Conservation (phyloP, 179 eudicot species). For the Camellia oleifera region DNA sequence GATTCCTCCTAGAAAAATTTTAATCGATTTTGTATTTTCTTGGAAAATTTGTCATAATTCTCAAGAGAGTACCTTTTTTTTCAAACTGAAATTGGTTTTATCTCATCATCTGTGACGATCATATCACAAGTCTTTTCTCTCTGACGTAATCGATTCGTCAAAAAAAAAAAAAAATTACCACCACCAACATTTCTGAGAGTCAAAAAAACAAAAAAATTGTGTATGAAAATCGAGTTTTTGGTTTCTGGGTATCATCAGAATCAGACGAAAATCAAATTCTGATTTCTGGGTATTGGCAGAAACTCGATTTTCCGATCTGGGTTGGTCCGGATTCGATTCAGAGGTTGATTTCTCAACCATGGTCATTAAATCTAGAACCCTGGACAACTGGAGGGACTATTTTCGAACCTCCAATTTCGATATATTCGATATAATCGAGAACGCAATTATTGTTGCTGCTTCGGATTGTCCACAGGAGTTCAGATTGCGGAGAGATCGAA, state of each 20-base stretch:
- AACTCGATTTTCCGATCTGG: no score
- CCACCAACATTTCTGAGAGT: neutral
- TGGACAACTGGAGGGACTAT: conserved; percentile 74
- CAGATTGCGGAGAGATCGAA: conserved; percentile 49
- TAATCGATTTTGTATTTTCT: no score
- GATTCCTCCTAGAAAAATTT: neutral
- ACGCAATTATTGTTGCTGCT: conserved; percentile 77
- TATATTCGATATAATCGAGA: conserved; percentile 77
- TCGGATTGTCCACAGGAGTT: conserved; percentile 79
- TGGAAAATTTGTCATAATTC: neutral
- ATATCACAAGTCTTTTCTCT: neutral
- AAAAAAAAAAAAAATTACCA: no score
- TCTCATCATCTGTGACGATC: conserved; percentile 10
- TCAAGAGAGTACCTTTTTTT: neutral
- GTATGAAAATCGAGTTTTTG: neutral
- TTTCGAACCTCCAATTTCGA: conserved; percentile 58
- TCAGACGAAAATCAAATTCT: conserved; percentile 14
- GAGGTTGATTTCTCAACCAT: conserved; percentile 14
- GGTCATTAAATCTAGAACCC: conserved; percentile 29
- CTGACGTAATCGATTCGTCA: conserved; percentile 15
- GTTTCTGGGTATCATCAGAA: neutral
- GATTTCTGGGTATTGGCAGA: conserved; percentile 34
- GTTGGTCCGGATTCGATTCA: conserved; percentile 4
- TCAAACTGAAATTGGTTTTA: neutral
- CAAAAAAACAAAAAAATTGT: neutral